Evolutionary conservation across 2,329 filamentous ascomycete species (phyloP), one percentile per base, ranked within the genome.

Genomic region (Diatrype stigma): DNA sequence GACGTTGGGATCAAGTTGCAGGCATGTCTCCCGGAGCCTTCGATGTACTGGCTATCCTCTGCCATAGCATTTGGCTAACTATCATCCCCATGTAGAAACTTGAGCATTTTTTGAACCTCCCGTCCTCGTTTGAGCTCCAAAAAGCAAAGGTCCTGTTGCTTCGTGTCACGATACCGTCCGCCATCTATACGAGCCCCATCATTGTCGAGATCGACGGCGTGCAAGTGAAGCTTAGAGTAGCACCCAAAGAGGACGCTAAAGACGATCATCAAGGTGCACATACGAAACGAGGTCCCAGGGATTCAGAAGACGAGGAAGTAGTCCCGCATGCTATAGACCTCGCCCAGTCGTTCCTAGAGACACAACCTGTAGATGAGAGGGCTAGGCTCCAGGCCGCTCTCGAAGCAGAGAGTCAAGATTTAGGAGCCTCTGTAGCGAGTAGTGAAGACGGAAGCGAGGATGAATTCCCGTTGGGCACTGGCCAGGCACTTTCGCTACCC

Each of bases 171-270:
- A 80, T 97, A 47, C 90, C 93, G 12, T 86, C 94, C 66, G 90
- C 96, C 68, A 86, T 96, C 58, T 91, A 92, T 68, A 87, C 84
- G 48, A 92, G 87, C 59, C 86, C 90, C 26, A 95, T 97, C 65
- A 76, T 81, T 28, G 82, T 93, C 61, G 89, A 96, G 64, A 79
- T 93, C 21, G 84, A 93, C 60, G 91, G 90, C 19, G 82, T 96
- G 54, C 82, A 92, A 57, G 79, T 95, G 30, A 80, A 84, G 53
- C 63, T 89, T 22, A 78, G 77, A 58, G 74, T 90, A 32, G 60
- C 73, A 60, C 62, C 72, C 54, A 67, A 72, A 37, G 67, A 70
- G 10, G 69, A 62, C 60, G 62, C 71, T 54, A 67, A 72, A 40
- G 66, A 70, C 11, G 69, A 62, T 60, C 67, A 59, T 46, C 65